Base-by-base conservation (phyloP, 2,329 filamentous ascomycete species). In the Zymoseptoria tritici region DNA sequence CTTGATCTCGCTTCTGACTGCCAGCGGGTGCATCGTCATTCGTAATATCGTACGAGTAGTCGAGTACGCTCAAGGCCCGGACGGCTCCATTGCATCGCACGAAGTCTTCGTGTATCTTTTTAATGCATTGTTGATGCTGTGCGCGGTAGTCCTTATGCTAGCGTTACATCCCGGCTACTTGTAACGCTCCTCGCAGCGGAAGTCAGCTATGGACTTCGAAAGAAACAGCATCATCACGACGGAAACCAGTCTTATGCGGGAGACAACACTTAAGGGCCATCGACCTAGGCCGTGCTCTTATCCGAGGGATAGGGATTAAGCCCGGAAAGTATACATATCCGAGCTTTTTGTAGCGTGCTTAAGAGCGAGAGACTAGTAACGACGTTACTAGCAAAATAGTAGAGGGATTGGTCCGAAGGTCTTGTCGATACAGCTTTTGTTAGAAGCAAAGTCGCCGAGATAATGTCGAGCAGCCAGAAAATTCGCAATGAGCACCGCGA, bases 31-130 rank as follows among this genome's bases (percentile, higher is more conserved):
- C 9, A 80, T 82, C 57, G 71, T 80, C 24, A 66, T 80, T 2
- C 71, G 80, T 52, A 79, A 76, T 56, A 60, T 80, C 26, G 79
- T 81, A 54, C 72, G 79, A 8, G 74, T 80, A 2, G 63, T 81
- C 7, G 80, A 82, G 64, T 81, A 81, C 62, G 61, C 75, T 0
- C 72, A 78, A 60, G 78, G 78, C 1, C 71, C 76, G 8, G 66
- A 57, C 0, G 77, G 78, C 0, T 77, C 73, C 13, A 62, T 79
- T 0, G 72, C 79, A 49, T 72, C 69, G 1, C 74, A 77, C 42
- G 78, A 80, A 63, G 63, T 68, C 0, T 78, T 73, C 51, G 67
- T 80, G 0, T 80, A 79, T 57, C 57, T 79, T 9, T 80, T 80
- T 46, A 78, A 80, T 58, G 72, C 76, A 0, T 55, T 70, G 5